phyloP scores from a whole-genome alignment of 2,329 filamentous ascomycete species.

The Hymenoscyphus fructigenus region DNA sequence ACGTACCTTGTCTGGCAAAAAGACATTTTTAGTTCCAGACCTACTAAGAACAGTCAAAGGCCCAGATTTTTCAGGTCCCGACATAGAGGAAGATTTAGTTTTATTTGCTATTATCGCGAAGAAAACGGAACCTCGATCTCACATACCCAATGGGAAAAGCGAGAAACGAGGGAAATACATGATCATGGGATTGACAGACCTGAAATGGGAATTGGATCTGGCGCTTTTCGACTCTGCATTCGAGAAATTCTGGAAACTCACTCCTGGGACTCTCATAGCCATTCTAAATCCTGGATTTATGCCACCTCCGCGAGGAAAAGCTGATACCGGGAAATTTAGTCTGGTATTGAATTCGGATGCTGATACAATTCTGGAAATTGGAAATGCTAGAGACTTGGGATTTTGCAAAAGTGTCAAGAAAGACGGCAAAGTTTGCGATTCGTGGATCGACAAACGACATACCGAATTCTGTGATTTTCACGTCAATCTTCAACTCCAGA shows the following conservation, averaged over 20 bases:
- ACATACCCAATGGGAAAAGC: conserved; percentile 48
- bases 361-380: conserved; percentile 88
- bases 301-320: conserved; percentile 73
- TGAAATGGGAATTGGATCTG: conserved; percentile 87
- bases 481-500: conserved; percentile 76
- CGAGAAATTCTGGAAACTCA: conserved; percentile 90
- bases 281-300: conserved; percentile 90
- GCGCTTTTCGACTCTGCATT: conserved; percentile 92
- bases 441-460: conserved; percentile 85
- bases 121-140: conserved; percentile 76
- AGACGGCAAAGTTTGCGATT: conserved; percentile 75
- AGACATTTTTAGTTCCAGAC: conserved; percentile 74
- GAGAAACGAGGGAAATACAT: conserved; percentile 79
- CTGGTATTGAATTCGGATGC: conserved; percentile 81
- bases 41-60: conserved; percentile 78
- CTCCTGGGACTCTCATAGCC: conserved; percentile 84
- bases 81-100: conserved; percentile 83
- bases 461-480: conserved; percentile 94
- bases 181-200: conserved; percentile 81
- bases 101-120: conserved; percentile 84
- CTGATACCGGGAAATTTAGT: conserved; percentile 80
- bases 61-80: conserved; percentile 78
- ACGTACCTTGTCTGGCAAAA: conserved; percentile 75
- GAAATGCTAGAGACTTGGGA: conserved; percentile 78
- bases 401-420: conserved; percentile 85